These are phyloP conservation scores for Ambrosia artemisiifolia DNA, from an alignment of 129 eudicot genomes.

Conservation along the genomic window DNA sequence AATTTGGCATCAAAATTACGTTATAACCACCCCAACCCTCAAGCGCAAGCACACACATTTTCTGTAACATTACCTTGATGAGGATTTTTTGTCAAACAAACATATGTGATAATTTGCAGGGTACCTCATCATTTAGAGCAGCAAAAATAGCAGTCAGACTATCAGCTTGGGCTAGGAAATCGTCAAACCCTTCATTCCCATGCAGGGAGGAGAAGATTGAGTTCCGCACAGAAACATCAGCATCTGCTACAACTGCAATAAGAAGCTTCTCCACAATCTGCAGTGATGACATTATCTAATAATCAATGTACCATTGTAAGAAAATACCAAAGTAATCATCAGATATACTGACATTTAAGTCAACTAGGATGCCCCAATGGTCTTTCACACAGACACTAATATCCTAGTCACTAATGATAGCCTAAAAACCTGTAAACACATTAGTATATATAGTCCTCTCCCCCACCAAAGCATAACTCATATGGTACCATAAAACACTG, in stretches of 20 bases:
- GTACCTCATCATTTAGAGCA: slow-evolving; percentile 94
- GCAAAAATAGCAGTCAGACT: slow-evolving; percentile 93
- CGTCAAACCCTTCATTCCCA: slow-evolving; percentile 76
- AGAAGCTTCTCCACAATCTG: slow-evolving; percentile 95
- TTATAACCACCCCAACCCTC: too few species aligned
- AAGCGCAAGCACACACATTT: not conserved
- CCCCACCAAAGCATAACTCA: not conserved
- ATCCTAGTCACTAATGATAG: slow-evolving; percentile 5
- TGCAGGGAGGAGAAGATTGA: slow-evolving; percentile 77
- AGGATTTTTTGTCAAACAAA: not conserved
- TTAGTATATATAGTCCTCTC: not conserved
- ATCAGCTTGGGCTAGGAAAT: slow-evolving; percentile 90
- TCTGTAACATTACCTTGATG: not conserved
- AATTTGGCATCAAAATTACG: not conserved
- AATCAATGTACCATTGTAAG: not conserved
- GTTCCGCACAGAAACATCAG: slow-evolving; percentile 84
- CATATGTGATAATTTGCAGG: not conserved
- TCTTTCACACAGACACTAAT: slow-evolving; percentile 4
- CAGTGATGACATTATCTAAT: slow-evolving; percentile 18
- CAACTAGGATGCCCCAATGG: not conserved
- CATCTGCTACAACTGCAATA: slow-evolving; percentile 91
- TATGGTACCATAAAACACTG: not conserved
- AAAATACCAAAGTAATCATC: not conserved
- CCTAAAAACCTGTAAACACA: not conserved
- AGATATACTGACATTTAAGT: not conserved